Conservation (phyloP, 1,139 yeast genomes). For the Geotrichum restrictum region DNA sequence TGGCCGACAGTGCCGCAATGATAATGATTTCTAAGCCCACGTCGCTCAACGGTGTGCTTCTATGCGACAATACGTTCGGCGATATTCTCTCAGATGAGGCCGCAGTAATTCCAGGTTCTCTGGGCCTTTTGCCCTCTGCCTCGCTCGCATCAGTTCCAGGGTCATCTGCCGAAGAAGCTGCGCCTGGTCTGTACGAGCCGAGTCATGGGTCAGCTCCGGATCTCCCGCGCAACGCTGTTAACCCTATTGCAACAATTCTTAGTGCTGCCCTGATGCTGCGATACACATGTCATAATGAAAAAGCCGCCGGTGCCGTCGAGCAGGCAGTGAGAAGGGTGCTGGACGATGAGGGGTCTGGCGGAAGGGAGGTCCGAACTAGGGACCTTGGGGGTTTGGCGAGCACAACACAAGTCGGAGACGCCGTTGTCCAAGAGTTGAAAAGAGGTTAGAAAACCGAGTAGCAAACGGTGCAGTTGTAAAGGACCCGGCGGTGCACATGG, state of each 20-base stretch:
- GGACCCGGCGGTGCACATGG: too few species aligned
- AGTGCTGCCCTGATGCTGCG: constrained; percentile 86
- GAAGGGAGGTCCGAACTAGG: constrained; percentile 66
- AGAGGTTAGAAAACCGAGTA: background rate
- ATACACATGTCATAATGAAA: constrained; percentile 62
- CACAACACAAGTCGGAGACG: constrained; percentile 78
- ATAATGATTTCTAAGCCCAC: constrained; percentile 75
- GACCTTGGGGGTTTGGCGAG: constrained; percentile 69
- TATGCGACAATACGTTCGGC: constrained; percentile 84
- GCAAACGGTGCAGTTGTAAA: too few species aligned
- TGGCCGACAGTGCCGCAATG: constrained; percentile 89
- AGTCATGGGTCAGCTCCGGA: constrained; percentile 96
- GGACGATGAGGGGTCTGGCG: constrained; percentile 44
- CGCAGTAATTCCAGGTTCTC: constrained; percentile 80
- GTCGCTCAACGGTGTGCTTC: constrained; percentile 70
- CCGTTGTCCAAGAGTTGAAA: constrained; percentile 44
- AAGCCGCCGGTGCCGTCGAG: constrained; percentile 71
- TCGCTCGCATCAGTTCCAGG: constrained; percentile 74
- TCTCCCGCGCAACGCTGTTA: constrained; percentile 69
- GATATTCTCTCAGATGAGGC: constrained; percentile 88
- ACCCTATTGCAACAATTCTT: constrained; percentile 80
- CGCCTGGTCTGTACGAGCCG: constrained; percentile 86
- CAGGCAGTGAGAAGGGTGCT: constrained; percentile 67
- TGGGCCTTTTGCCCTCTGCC: constrained; percentile 81
- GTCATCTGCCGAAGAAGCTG: constrained; percentile 58